These are phyloP conservation scores for Daedaleopsis nitida DNA, from an alignment of 768 basidiomycete species.

Conservation along the genomic window DNA sequence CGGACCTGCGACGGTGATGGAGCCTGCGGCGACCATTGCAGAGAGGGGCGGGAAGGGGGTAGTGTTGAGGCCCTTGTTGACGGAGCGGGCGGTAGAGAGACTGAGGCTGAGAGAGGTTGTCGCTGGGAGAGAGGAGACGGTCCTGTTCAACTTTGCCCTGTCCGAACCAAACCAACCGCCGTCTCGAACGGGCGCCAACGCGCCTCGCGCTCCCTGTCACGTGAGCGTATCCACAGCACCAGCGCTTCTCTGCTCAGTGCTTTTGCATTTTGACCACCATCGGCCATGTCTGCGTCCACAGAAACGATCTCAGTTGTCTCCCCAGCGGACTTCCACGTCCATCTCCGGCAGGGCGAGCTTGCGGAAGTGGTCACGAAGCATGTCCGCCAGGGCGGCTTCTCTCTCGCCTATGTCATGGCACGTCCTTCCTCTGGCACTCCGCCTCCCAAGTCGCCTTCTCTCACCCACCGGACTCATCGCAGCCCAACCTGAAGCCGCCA, in stretches of 20 bases:
- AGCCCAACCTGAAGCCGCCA: constrained; percentile 94
- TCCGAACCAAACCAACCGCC: constrained; percentile 20
- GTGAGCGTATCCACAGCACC: constrained; percentile 12
- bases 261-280: background rate
- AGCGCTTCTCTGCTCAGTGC: background rate
- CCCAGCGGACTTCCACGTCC: constrained; percentile 95
- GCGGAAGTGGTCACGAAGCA: constrained; percentile 86
- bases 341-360: constrained; percentile 87
- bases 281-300: constrained; percentile 26
- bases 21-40: constrained; percentile 79
- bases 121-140: background rate
- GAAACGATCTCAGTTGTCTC: constrained; percentile 54
- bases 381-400: constrained; percentile 86
- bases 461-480: constrained; percentile 12
- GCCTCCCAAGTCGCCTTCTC: background rate
- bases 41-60: background rate
- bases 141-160: constrained; percentile 16
- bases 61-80: constrained; percentile 15
- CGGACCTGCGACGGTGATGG: constrained; percentile 84
- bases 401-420: constrained; percentile 96
- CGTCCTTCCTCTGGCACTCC: constrained; percentile 10
- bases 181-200: constrained; percentile 19
- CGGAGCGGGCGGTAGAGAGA: constrained; percentile 11
- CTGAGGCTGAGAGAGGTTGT: background rate
- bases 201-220: constrained; percentile 3